These are phyloP conservation scores for Syncephalastrum racemosum DNA, from an alignment of 371 early-diverging fungal species.

Conservation along the genomic window DNA sequence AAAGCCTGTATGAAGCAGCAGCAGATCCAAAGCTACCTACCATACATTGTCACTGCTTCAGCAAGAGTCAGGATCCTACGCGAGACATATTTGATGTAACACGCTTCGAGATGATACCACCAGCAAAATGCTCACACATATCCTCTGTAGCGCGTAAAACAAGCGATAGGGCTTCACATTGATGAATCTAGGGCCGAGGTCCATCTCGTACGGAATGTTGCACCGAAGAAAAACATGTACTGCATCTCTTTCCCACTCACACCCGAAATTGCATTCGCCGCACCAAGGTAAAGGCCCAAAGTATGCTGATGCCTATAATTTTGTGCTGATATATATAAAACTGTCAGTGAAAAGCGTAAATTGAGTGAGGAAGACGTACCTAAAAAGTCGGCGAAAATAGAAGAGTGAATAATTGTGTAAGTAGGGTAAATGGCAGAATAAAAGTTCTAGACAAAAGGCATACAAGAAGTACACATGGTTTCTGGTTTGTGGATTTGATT, in stretches of 20 bases:
- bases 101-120: constrained; percentile 2
- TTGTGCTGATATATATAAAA: not conserved
- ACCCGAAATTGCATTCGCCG: constrained; percentile 55
- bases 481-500: no score
- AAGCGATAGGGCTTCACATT: constrained; percentile 46
- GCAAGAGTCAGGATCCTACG: constrained; percentile 73
- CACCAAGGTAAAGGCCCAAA: constrained; percentile 7
- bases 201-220: constrained; percentile 89
- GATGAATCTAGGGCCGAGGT: constrained; percentile 50
- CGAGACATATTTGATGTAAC: constrained; percentile 68
- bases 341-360: constrained; percentile 28
- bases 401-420: constrained; percentile 1
- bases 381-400: constrained; percentile 6
- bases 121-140: not conserved
- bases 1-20: constrained; percentile 29
- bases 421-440: no score
- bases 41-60: constrained; percentile 95
- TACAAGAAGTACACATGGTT: not conserved
- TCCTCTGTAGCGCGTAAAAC: constrained; percentile 48
- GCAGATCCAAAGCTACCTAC: constrained; percentile 63
- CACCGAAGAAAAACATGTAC: constrained; percentile 98
- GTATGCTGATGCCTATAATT: not conserved
- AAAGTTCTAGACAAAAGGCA: no score
- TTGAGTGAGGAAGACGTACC: constrained; percentile 6
- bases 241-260: constrained; percentile 86